Percentiles rank a stretch among this genome's conserved stretches.
Evolutionary conservation across 2,329 filamentous ascomycete genomes (phyloP).

Genomic region (Apiospora rasikravindrae): DNA sequence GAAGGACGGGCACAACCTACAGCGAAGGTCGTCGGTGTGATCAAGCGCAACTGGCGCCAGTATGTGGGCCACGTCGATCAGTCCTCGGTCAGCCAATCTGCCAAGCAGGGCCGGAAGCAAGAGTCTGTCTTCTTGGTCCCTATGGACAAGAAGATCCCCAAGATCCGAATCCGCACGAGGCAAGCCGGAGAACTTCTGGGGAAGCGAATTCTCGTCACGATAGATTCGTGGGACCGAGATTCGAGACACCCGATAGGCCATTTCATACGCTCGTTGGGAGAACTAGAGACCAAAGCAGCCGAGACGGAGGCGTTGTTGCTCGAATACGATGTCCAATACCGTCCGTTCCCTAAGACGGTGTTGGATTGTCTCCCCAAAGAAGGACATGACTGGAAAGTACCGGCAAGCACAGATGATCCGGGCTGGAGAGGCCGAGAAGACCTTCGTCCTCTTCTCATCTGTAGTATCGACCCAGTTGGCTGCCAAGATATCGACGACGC

Average conservation of each 20-base stretch:
- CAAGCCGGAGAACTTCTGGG: conserved; percentile 89
- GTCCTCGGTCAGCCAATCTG: conserved; percentile 76
- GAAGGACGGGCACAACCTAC: conserved; percentile 88
- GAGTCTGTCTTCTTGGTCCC: conserved; percentile 94
- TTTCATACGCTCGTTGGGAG: conserved; percentile 89
- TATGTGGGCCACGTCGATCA: conserved; percentile 96
- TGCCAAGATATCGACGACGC: conserved; percentile 99
- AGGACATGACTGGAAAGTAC: conserved; percentile 94
- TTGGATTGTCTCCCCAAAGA: conserved; percentile 90
- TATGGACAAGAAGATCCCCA: conserved; percentile 98
- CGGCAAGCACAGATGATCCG: conserved; percentile 75
- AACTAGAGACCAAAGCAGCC: conserved; percentile 94
- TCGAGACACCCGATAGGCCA: conserved; percentile 92
- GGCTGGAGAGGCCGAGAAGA: conserved; percentile 89
- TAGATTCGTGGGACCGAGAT: conserved; percentile 94
- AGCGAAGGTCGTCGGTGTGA: conserved; percentile 86
- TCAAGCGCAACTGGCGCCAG: conserved; percentile 97
- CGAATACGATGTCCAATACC: conserved; percentile 97
- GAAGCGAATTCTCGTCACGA: conserved; percentile 89
- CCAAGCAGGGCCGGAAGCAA: conserved; percentile 79
- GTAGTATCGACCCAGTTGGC: conserved; percentile 94
- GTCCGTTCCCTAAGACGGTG: conserved; percentile 94
- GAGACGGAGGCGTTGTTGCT: conserved; percentile 94
- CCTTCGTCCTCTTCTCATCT: conserved; percentile 84
- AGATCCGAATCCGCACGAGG: conserved; percentile 89